Evolutionary conservation across 805 yeast species (phyloP).

Genomic region (Hanseniaspora jakobsenii): DNA sequence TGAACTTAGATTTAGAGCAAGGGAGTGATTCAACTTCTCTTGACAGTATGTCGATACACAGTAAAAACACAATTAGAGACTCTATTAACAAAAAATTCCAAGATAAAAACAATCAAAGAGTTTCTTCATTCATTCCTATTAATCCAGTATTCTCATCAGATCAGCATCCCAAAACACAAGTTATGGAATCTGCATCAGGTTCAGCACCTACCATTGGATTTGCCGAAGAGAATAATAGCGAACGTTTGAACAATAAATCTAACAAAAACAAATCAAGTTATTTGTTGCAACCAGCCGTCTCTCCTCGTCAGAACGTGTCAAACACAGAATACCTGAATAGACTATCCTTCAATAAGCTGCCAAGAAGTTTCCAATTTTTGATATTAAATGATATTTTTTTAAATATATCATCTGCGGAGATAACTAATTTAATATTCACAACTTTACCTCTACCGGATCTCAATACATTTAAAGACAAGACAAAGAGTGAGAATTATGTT

Average conservation of each 20-base stretch:
- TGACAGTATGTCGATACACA: conserved; percentile 3
- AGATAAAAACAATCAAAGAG: neutral
- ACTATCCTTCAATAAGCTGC: conserved; percentile 67
- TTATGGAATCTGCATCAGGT: conserved; percentile 57
- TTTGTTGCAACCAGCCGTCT: conserved; percentile 22
- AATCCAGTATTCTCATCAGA: conserved; percentile 61
- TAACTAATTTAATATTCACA: conserved; percentile 67
- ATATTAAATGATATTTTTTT: conserved; percentile 77
- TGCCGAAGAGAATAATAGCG: conserved; percentile 2
- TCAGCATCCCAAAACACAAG: conserved; percentile 55
- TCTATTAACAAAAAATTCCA: conserved; percentile 8
- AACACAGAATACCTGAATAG: conserved; percentile 29
- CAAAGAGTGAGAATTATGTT: conserved; percentile 62
- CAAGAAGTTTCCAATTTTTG: conserved; percentile 82
- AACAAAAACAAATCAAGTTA: conserved; percentile 15
- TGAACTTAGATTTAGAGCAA: neutral
- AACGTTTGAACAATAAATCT: conserved; percentile 9
- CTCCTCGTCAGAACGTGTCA: conserved; percentile 27
- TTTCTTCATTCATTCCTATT: conserved; percentile 11
- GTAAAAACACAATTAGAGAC: conserved; percentile 4
- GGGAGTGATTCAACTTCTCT: neutral
- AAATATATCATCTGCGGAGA: conserved; percentile 14
- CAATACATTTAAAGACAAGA: conserved; percentile 64
- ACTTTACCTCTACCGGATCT: conserved; percentile 81
- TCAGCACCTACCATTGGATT: conserved; percentile 36